A percentile compares a stretch with the other conserved stretches of the same genome.
phyloP scores from a whole-genome alignment of 108 stramenopile genomes.

The Craspedostauros australis region DNA sequence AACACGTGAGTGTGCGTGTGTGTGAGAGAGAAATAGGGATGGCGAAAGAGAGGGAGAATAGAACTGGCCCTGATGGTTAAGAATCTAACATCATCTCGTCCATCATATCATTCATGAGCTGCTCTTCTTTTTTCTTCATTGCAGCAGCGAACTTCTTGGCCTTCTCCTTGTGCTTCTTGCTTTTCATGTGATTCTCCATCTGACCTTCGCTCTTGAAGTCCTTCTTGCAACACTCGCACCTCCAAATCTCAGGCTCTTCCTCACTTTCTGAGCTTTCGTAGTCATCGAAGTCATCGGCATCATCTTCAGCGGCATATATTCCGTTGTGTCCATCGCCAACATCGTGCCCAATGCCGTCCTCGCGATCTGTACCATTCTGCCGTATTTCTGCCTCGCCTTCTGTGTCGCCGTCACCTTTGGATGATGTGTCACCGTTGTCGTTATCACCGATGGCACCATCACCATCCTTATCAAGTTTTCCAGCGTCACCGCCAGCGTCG shows the following conservation, averaged over 20 bases:
- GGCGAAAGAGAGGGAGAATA: too few relatives aligned
- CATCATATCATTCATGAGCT: constrained; percentile 23
- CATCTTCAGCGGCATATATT: constrained; percentile 13
- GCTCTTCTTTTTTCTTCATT: constrained; percentile 35
- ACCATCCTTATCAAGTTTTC: constrained; percentile 13
- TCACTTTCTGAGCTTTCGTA: constrained; percentile 37
- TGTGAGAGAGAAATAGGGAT: too few relatives aligned
- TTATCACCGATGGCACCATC: background rate
- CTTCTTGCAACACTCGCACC: constrained; percentile 78
- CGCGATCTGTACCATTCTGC: constrained; percentile 3
- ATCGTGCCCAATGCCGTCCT: background rate
- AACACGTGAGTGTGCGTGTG: too few relatives aligned
- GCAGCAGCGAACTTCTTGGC: constrained; percentile 61
- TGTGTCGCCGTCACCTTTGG: constrained; percentile 8
- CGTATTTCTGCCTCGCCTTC: constrained; percentile 8
- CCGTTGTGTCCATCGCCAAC: background rate
- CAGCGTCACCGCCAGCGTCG: constrained; percentile 5
- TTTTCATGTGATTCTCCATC: constrained; percentile 80
- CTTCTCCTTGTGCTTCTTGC: constrained; percentile 83
- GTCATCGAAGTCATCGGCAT: constrained; percentile 3
- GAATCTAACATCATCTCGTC: too few relatives aligned
- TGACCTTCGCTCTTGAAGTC: constrained; percentile 83
- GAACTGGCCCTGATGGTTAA: too few relatives aligned
- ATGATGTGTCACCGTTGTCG: constrained; percentile 2
- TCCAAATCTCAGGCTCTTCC: constrained; percentile 75